These are phyloP conservation scores for Cymbidium sinense DNA, from an alignment of 106 monocot genomes.

Conservation along the genomic window DNA sequence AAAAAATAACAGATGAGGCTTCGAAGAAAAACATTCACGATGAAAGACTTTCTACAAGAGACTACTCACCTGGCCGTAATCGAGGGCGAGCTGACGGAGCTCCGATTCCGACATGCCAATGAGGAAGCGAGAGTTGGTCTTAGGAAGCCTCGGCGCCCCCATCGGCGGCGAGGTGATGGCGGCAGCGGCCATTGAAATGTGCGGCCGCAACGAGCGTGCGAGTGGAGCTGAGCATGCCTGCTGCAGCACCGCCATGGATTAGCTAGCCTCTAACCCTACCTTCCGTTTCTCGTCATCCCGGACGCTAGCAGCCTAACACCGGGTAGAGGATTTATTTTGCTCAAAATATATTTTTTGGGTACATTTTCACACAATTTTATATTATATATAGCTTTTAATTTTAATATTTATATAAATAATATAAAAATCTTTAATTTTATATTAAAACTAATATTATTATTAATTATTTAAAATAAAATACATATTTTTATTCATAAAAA, in stretches of 20 bases:
- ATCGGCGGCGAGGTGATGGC: slow-evolving; percentile 8
- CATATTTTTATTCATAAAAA: too few species aligned
- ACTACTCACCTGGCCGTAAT: slow-evolving; percentile 55
- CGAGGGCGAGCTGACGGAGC: slow-evolving; percentile 74
- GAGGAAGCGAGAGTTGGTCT: slow-evolving; percentile 49
- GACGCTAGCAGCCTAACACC: too few species aligned
- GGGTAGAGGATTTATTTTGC: too few species aligned
- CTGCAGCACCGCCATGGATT: slow-evolving; percentile 52
- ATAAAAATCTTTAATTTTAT: too few species aligned
- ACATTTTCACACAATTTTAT: too few species aligned
- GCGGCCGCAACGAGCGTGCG: slow-evolving; percentile 43
- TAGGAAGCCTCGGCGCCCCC: slow-evolving; percentile 6
- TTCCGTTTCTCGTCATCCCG: neutral
- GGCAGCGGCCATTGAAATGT: slow-evolving; percentile 19
- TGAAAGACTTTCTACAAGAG: neutral
- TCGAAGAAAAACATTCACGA: neutral
- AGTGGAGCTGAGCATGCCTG: slow-evolving; percentile 52
- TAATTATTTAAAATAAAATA: too few species aligned
- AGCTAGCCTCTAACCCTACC: neutral
- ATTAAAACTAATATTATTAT: too few species aligned
- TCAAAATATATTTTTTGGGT: too few species aligned
- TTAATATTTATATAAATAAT: too few species aligned
- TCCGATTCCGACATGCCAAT: slow-evolving; percentile 82
- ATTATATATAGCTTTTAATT: too few species aligned
- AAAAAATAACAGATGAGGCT: neutral